Conservation (phyloP, 1,284 basidiomycete species). For the Trichosporon sp. region DNA sequence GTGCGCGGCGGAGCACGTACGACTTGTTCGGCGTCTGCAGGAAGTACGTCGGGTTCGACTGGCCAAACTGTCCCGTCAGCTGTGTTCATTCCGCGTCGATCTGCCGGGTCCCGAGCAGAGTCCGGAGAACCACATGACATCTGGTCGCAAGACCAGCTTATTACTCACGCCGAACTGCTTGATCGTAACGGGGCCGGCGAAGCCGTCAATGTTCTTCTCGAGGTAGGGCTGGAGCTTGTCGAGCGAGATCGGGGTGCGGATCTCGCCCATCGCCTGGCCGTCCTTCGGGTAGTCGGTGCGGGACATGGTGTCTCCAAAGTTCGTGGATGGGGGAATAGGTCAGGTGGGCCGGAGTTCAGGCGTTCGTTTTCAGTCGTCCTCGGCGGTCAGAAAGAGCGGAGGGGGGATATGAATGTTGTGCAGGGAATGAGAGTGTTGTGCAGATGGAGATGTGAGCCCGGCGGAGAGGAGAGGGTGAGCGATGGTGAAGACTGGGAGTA, state of each 20-base stretch:
- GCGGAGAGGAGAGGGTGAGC: background rate
- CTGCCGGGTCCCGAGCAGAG: background rate
- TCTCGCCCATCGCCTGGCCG: constrained; percentile 28
- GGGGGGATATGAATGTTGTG: background rate
- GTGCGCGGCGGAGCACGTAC: constrained; percentile 85
- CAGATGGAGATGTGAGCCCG: background rate
- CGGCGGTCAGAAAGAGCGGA: background rate
- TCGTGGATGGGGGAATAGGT: background rate
- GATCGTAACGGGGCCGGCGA: constrained; percentile 71
- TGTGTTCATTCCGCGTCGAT: background rate
- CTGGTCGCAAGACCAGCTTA: background rate
- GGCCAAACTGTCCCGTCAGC: constrained; percentile 26
- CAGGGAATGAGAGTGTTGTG: background rate
- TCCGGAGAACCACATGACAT: no score
- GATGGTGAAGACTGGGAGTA: background rate
- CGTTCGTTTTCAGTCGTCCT: background rate
- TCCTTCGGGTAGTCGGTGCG: constrained; percentile 21
- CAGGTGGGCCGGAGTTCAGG: background rate
- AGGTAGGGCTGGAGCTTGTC: constrained; percentile 72
- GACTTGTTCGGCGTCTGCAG: constrained; percentile 31
- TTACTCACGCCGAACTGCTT: constrained; percentile 85
- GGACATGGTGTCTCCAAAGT: constrained; percentile 7
- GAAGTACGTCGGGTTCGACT: constrained; percentile 93
- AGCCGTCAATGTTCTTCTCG: constrained; percentile 61
- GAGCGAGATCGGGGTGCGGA: constrained; percentile 72